phyloP scores from a whole-genome alignment of 1,284 basidiomycete species.

The Leccinum fallax region DNA sequence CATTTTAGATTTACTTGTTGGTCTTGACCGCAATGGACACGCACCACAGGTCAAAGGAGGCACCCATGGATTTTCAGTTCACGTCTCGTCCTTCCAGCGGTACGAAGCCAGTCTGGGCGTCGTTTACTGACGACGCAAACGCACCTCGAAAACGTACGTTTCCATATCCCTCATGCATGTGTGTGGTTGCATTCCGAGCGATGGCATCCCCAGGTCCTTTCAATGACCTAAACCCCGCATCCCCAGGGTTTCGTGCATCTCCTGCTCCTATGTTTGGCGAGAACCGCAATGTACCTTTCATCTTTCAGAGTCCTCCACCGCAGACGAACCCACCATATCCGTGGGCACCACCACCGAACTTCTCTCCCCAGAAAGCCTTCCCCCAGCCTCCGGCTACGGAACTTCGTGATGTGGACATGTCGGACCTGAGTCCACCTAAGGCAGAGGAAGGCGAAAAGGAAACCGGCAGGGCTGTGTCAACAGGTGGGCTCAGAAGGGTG shows the following conservation, averaged over 20 bases:
- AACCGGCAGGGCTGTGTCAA: constrained; percentile 52
- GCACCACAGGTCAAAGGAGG: constrained; percentile 62
- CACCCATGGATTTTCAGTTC: constrained; percentile 81
- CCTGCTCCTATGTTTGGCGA: constrained; percentile 59
- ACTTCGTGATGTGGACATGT: constrained; percentile 70
- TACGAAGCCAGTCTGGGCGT: constrained; percentile 60
- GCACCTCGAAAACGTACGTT: constrained; percentile 69
- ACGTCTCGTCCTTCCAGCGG: constrained; percentile 53
- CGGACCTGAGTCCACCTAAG: constrained; percentile 64
- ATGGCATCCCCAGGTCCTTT: constrained; percentile 50
- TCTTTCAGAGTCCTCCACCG: constrained; percentile 59
- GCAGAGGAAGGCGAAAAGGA: constrained; percentile 46
- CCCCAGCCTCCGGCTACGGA: constrained; percentile 49
- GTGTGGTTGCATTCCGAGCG: constrained; percentile 7
- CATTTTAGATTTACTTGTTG: constrained; percentile 1
- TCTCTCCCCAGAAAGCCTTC: constrained; percentile 61
- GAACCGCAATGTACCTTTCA: constrained; percentile 67
- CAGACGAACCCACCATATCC: constrained; percentile 50
- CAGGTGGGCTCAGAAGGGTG: constrained; percentile 71
- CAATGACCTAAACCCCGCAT: constrained; percentile 50
- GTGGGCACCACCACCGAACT: constrained; percentile 64
- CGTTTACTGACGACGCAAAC: constrained; percentile 42
- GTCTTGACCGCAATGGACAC: constrained; percentile 26
- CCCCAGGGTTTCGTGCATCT: constrained; percentile 45
- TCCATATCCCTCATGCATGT: constrained; percentile 28